phyloP scores from a whole-genome alignment of 2,329 filamentous ascomycete species.

The Botrytis porri region DNA sequence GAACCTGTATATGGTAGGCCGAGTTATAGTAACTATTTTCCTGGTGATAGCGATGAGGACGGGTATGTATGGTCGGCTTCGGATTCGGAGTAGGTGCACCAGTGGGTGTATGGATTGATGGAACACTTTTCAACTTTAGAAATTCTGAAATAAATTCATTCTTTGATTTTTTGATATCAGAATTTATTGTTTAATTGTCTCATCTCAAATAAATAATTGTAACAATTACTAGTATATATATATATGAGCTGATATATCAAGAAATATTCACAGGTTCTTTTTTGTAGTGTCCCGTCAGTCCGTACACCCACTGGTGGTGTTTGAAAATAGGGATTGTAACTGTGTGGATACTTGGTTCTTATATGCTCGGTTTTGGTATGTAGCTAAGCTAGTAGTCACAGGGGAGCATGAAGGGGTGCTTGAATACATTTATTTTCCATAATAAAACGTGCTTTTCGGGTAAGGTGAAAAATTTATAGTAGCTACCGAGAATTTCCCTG shows the following conservation, averaged over 20 bases:
- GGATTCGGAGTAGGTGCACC: background rate
- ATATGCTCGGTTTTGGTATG: background rate
- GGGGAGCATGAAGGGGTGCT: background rate
- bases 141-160: too few relatives aligned
- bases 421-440: background rate
- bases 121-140: too few relatives aligned
- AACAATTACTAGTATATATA: too few relatives aligned
- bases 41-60: background rate
- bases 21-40: background rate
- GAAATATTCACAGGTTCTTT: too few relatives aligned
- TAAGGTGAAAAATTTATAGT: background rate
- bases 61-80: background rate
- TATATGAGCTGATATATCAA: too few relatives aligned
- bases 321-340: background rate
- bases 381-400: background rate
- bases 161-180: too few relatives aligned
- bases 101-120: too few relatives aligned
- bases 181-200: too few relatives aligned
- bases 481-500: background rate
- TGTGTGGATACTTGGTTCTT: background rate
- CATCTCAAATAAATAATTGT: too few relatives aligned
- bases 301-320: too few relatives aligned
- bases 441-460: background rate
- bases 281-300: too few relatives aligned
- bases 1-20: background rate